Evolutionary conservation across 768 basidiomycete species (phyloP), one percentile per base, ranked within the genome.

Genomic region (Hygrophoropsis aurantiaca): DNA sequence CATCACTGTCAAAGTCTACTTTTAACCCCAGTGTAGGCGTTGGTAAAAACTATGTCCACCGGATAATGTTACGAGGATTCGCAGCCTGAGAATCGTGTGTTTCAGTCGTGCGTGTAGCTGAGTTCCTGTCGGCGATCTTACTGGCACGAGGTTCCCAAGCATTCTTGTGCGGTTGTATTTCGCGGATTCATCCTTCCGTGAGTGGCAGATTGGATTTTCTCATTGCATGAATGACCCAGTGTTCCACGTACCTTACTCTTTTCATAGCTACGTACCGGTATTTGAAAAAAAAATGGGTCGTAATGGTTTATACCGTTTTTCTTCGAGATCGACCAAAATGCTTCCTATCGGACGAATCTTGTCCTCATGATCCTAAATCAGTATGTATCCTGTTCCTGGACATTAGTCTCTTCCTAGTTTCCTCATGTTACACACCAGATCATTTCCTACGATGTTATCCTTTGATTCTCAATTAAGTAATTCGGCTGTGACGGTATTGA

Each of bases 401-500:
- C 39, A 33, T 47, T 51, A 47, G 24, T 50, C 44, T 50, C 52
- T 37, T 50, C 46, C 44, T 26, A 46, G n/a, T n/a, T n/a, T 41
- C 49, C 36, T 25, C 43, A 49, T 50, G 43, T 37, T 46, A 34
- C 32, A 27, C 32, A 50, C 41, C 42, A 37, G 44, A 46, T 50
- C 42, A 44, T 42, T 45, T 53, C 48, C 48, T 49, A 46, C 42
- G 44, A 46, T 50, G 40, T 42, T 44, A 50, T 50, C 36, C 44
- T 30, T 33, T 40, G 32, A 38, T 50, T 52, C 52, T 54, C 52
- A 26, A 54, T 54, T 41, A 30, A 45, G 45, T 46, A 53, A 40
- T 42, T 42, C 50, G 52, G 50, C 45, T 36, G 49, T 46, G 27
- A 40, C 25, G 33, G 34, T 43, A 30, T 53, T 46, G 49, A 54